A percentile compares a stretch with the other conserved stretches of the same genome.
phyloP scores from a whole-genome alignment of 306 rosid genomes.

The Cucurbita moschata region DNA sequence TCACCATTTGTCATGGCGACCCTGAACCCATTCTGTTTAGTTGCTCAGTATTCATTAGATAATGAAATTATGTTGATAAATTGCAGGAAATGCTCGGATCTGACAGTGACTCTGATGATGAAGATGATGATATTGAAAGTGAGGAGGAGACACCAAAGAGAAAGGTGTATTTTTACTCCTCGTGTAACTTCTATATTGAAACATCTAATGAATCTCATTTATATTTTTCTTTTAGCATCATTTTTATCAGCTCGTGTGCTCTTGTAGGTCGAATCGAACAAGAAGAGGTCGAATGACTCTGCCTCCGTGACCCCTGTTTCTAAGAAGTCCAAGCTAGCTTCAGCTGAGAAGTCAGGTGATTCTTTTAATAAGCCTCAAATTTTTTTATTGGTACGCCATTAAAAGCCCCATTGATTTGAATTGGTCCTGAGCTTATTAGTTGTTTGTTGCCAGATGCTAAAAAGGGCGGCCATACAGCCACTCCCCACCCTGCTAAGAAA shows the following conservation, averaged over 20 bases:
- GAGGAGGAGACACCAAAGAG: conserved; percentile 43
- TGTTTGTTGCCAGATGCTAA: conserved; percentile 32
- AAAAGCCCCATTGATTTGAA: not conserved
- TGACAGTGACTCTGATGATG: conserved; percentile 16
- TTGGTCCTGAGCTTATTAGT: not conserved
- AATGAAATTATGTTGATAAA: not conserved
- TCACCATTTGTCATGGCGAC: no score
- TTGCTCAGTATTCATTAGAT: not conserved
- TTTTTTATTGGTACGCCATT: not conserved
- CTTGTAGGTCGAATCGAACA: conserved; percentile 22
- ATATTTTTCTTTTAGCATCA: not conserved
- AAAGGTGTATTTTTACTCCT: conserved; percentile 21
- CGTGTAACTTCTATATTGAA: not conserved
- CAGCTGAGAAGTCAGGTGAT: conserved; percentile 72
- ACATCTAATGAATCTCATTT: not conserved
- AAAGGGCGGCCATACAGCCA: conserved; percentile 47
- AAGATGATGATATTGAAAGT: conserved; percentile 8
- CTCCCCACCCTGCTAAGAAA: conserved; percentile 79
- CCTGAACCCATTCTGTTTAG: not conserved
- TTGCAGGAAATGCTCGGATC: conserved; percentile 35
- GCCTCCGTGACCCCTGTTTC: conserved; percentile 40
- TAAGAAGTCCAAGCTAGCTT: conserved; percentile 50
- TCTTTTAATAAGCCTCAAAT: not conserved
- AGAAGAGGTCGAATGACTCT: conserved; percentile 59
- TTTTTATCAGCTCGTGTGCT: not conserved